Percentiles rank a stretch among this genome's conserved stretches.
Evolutionary conservation across 2,329 filamentous ascomycete genomes (phyloP).

Genomic region (Fusarium sp.): DNA sequence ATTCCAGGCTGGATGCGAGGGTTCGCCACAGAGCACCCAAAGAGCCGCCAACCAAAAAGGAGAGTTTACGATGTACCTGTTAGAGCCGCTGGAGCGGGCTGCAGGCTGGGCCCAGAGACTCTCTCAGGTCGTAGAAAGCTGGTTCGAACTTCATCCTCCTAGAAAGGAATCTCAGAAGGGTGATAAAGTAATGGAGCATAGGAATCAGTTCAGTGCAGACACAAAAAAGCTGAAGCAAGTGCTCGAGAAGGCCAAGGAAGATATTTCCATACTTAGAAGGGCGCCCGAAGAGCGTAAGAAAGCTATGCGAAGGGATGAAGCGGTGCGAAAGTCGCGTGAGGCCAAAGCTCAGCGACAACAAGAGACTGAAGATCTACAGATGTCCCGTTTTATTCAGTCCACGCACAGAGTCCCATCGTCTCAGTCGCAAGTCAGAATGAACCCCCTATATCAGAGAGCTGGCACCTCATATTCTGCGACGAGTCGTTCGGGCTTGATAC

Average conservation of each 20-base stretch:
- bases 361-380: constrained; percentile 23
- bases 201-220: constrained; percentile 8
- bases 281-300: constrained; percentile 12
- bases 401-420: constrained; percentile 21
- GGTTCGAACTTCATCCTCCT: constrained; percentile 28
- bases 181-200: constrained; percentile 6
- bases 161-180: background rate
- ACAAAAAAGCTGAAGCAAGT: background rate
- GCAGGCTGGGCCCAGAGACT: constrained; percentile 39
- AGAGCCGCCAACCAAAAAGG: constrained; percentile 3
- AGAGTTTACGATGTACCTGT: constrained; percentile 40
- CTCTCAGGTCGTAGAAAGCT: constrained; percentile 18
- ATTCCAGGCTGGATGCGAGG: constrained; percentile 39
- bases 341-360: constrained; percentile 4
- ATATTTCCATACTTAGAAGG: constrained; percentile 13
- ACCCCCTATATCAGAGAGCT: background rate
- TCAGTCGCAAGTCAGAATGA: background rate
- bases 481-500: background rate
- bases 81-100: constrained; percentile 33
- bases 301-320: constrained; percentile 22
- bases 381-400: constrained; percentile 42
- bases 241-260: constrained; percentile 25
- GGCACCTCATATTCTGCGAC: constrained; percentile 13
- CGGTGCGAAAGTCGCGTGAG: constrained; percentile 14
- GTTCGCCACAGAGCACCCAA: background rate